Evolutionary conservation across 2,329 filamentous ascomycete species (phyloP), one percentile per base, ranked within the genome.

Genomic region (Hansfordia pulvinata): DNA sequence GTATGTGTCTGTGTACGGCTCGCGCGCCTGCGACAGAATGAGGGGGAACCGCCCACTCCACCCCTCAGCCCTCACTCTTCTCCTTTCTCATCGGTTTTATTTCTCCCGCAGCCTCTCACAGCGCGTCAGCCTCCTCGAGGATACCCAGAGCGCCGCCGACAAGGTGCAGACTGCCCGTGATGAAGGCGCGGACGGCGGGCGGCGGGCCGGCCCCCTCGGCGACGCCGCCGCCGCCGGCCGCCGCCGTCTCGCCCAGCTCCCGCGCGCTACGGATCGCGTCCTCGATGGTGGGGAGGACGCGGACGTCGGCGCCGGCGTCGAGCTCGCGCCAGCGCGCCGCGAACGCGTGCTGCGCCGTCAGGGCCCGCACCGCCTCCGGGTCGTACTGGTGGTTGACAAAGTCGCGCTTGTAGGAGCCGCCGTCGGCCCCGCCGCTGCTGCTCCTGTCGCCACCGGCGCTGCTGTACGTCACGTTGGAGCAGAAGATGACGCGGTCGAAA

Each of bases 401-500:
- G 40, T 75, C 65, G 42, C 49, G 44, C 43, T 69, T 69, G 36
- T 66, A 69, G n/a, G n/a, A n/a, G n/a, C n/a, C n/a, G n/a, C n/a
- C n/a, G n/a, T n/a, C n/a, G n/a, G n/a, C n/a, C n/a, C n/a, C n/a
- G n/a, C n/a, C n/a, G n/a, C n/a, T n/a, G n/a, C n/a, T n/a, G n/a
- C n/a, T n/a, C n/a, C n/a, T n/a, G n/a, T n/a, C n/a, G n/a, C n/a
- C n/a, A 4, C 62, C 60, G 11, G 56, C 58, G 21, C 51, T 43
- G 6, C 57, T 54, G 35, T 63, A 64, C 2, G 68, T 68, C 31
- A 69, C 70, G 43, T 93, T 93, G 2, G 80, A 82, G 47, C 80
- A 90, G 56, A 93, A 93, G 26, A 92, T 62, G 26, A 72, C 81
- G 42, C 84, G 73, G 12, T 74, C 71, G 45, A 92, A 88, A 0